Conservation (phyloP, 2,329 filamentous ascomycete genomes). For the Botrytis deweyae region DNA sequence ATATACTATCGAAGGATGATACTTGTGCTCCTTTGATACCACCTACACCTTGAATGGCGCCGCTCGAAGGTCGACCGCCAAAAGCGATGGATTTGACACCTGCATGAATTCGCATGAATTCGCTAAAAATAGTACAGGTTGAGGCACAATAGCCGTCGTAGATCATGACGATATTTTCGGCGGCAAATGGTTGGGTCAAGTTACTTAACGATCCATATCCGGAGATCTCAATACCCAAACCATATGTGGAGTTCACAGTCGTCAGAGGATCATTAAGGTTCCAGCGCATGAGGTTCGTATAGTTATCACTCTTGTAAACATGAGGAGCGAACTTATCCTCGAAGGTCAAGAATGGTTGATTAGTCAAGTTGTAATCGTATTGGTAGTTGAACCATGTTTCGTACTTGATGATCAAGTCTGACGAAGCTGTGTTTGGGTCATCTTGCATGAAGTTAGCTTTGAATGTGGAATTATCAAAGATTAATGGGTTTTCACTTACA, state of each 20-base stretch:
- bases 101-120: conserved; percentile 52
- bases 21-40: conserved; percentile 59
- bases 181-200: conserved; percentile 41
- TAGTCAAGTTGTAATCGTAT: conserved; percentile 34
- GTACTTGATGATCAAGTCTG: conserved; percentile 27
- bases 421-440: conserved; percentile 31
- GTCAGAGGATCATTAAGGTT: conserved; percentile 34
- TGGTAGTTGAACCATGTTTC: conserved; percentile 35
- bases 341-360: conserved; percentile 32
- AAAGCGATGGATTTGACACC: conserved; percentile 57
- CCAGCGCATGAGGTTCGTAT: conserved; percentile 33
- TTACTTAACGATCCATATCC: conserved; percentile 38
- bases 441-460: conserved; percentile 21
- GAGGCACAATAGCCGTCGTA: conserved; percentile 57
- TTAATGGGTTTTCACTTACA: conserved; percentile 14
- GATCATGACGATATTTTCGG: conserved; percentile 45
- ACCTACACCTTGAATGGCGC: conserved; percentile 62
- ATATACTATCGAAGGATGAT: conserved; percentile 28
- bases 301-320: conserved; percentile 29
- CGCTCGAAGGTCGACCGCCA: conserved; percentile 56
- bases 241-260: conserved; percentile 31
- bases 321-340: conserved; percentile 35
- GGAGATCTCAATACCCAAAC: conserved; percentile 37
- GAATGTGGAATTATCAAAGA: no score
- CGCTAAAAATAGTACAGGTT: conserved; percentile 58